Evolutionary conservation across 441 rosid species (phyloP).

Genomic region (Capsella rubella): DNA sequence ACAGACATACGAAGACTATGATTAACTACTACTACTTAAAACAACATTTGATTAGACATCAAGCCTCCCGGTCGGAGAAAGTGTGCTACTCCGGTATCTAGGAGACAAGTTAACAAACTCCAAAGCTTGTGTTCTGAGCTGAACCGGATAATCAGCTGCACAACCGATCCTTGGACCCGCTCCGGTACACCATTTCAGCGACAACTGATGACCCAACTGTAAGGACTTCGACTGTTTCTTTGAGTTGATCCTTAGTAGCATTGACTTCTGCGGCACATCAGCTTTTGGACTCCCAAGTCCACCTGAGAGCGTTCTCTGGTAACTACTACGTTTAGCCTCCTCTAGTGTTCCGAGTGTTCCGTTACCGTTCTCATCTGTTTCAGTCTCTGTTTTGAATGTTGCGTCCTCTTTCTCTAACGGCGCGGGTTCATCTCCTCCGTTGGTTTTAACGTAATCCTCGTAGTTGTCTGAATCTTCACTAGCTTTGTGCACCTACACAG

Average conservation of each 20-base stretch:
- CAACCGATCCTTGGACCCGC: slow-evolving; percentile 97
- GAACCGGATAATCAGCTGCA: slow-evolving; percentile 81
- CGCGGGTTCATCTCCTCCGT: slow-evolving; percentile 25
- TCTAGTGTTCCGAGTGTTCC: slow-evolving; percentile 18
- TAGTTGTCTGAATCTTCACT: slow-evolving; percentile 72
- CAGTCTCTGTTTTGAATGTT: slow-evolving; percentile 34
- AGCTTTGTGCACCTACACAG: slow-evolving; percentile 66
- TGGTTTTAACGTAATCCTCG: slow-evolving; percentile 44
- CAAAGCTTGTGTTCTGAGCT: slow-evolving; percentile 78
- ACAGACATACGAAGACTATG: not conserved
- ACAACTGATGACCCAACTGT: slow-evolving; percentile 81
- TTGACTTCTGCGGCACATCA: slow-evolving; percentile 60
- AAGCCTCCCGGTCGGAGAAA: slow-evolving; percentile 43
- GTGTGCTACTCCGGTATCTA: slow-evolving; percentile 38
- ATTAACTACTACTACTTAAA: slow-evolving; percentile 8
- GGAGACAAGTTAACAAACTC: slow-evolving; percentile 89
- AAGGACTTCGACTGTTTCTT: slow-evolving; percentile 74
- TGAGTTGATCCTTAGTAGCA: slow-evolving; percentile 85
- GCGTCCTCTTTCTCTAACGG: slow-evolving; percentile 35
- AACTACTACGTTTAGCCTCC: slow-evolving; percentile 43
- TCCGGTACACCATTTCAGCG: slow-evolving; percentile 87
- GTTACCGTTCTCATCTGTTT: slow-evolving; percentile 36
- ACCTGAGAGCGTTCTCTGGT: slow-evolving; percentile 83
- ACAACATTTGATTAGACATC: slow-evolving; percentile 33
- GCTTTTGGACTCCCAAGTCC: slow-evolving; percentile 79